phyloP scores from a whole-genome alignment of 805 yeast genomes.

The Pichia deserticola region DNA sequence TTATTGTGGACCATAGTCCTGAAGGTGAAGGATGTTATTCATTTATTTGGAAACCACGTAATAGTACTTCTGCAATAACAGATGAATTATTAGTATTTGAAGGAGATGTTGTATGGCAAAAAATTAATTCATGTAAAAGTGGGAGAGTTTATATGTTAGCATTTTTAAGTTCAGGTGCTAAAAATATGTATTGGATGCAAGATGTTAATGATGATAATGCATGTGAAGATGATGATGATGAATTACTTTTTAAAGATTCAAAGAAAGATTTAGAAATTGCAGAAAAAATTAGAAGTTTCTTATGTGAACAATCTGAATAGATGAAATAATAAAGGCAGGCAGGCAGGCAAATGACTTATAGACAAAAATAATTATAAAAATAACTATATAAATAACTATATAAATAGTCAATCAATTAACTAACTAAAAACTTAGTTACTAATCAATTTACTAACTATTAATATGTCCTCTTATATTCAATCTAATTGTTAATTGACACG shows the following conservation, averaged over 20 bases:
- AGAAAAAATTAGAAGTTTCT: slow-evolving; percentile 42
- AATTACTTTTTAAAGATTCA: slow-evolving; percentile 40
- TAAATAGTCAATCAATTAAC: too few relatives aligned
- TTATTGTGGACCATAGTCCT: slow-evolving; percentile 50
- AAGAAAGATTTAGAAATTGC: slow-evolving; percentile 47
- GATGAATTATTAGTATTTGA: slow-evolving; percentile 72
- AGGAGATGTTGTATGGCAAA: slow-evolving; percentile 77
- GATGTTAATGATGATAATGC: slow-evolving; percentile 32
- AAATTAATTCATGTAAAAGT: slow-evolving; percentile 57
- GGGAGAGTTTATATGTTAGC: slow-evolving; percentile 58
- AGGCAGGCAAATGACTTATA: too few relatives aligned
- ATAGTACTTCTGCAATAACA: slow-evolving; percentile 37
- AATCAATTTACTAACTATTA: too few relatives aligned
- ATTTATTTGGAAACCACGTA: slow-evolving; percentile 68
- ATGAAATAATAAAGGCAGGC: not conserved
- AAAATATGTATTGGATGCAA: slow-evolving; percentile 67
- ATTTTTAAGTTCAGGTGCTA: slow-evolving; percentile 32
- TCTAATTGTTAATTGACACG: too few relatives aligned
- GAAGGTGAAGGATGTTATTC: slow-evolving; percentile 70
- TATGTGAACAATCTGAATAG: slow-evolving; percentile 19
- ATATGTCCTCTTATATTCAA: too few relatives aligned
- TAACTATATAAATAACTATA: not conserved
- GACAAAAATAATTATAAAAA: not conserved
- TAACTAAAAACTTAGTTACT: too few relatives aligned
- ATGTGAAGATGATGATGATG: slow-evolving; percentile 52